Percentiles rank a stretch among this genome's conserved stretches.
These are phyloP conservation scores for Aspergillus texensis DNA, from an alignment of 2,329 filamentous ascomycete genomes.

Conservation along the genomic window DNA sequence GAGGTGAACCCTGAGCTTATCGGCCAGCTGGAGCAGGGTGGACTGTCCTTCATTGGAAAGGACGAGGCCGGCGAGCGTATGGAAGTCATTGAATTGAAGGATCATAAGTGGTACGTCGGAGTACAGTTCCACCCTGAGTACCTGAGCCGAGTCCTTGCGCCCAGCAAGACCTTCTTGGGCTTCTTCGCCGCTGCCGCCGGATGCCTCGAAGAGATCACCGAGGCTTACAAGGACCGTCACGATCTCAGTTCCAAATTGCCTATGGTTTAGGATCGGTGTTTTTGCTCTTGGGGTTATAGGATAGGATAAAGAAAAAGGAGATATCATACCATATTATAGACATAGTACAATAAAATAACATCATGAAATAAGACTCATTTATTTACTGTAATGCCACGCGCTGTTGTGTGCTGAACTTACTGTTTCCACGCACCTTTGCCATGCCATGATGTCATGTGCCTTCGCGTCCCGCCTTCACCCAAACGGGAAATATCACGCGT, in stretches of 20 bases:
- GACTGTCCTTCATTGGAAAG: constrained; percentile 76
- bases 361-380: background rate
- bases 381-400: background rate
- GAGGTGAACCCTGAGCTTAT: constrained; percentile 85
- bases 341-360: background rate
- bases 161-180: constrained; percentile 76
- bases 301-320: background rate
- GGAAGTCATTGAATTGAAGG: constrained; percentile 80
- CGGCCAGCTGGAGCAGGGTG: constrained; percentile 66
- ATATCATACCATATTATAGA: constrained; percentile 15
- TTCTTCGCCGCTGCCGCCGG: constrained; percentile 80
- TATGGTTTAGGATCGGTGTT: constrained; percentile 7
- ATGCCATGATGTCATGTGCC: constrained; percentile 44
- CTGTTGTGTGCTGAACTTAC: background rate
- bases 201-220: constrained; percentile 54
- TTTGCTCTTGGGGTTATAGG: background rate
- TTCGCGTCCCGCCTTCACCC: constrained; percentile 35
- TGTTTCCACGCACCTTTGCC: background rate
- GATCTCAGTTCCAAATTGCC: constrained; percentile 22
- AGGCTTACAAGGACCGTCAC: constrained; percentile 25
- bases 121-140: constrained; percentile 93
- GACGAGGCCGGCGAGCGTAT: constrained; percentile 77
- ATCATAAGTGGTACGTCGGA: constrained; percentile 82
- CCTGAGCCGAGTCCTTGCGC: constrained; percentile 71
- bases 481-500: constrained; percentile 46